These are phyloP conservation scores for Fraxinus floribunda DNA, from an alignment of 305 asterid species.

Conservation along the genomic window DNA sequence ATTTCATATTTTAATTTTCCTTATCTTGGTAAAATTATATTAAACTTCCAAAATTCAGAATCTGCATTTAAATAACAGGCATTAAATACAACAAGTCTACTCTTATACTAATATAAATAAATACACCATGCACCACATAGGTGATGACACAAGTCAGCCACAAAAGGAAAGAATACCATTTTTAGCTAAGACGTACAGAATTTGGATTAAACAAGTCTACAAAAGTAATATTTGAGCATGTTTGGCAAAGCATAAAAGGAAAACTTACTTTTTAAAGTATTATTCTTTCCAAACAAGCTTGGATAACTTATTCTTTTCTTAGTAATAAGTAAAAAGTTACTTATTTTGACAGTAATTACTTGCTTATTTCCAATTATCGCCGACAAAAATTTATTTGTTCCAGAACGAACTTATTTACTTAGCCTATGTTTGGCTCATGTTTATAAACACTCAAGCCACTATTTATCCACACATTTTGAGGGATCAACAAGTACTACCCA, in stretches of 20 bases:
- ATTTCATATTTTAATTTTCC: neutral
- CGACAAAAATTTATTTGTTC: neutral
- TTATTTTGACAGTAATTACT: neutral
- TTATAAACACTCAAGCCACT: neutral
- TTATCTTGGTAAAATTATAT: neutral
- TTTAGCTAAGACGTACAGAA: neutral
- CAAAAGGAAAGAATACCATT: neutral
- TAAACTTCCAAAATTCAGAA: neutral
- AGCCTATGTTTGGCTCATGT: neutral
- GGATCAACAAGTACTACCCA: neutral
- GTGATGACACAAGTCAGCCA: neutral
- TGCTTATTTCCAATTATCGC: neutral
- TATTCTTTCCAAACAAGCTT: neutral
- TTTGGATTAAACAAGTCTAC: neutral
- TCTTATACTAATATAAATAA: neutral
- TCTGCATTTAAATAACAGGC: neutral
- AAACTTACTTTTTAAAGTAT: neutral
- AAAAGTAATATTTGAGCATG: neutral
- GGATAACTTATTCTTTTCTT: neutral
- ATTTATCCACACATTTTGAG: neutral
- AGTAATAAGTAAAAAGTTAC: neutral
- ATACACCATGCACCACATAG: neutral
- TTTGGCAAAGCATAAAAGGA: neutral
- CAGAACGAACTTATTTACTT: neutral
- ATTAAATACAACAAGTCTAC: neutral